Conservation (phyloP, 192 early-diverging fungal species). For the Dispira parvispora region DNA sequence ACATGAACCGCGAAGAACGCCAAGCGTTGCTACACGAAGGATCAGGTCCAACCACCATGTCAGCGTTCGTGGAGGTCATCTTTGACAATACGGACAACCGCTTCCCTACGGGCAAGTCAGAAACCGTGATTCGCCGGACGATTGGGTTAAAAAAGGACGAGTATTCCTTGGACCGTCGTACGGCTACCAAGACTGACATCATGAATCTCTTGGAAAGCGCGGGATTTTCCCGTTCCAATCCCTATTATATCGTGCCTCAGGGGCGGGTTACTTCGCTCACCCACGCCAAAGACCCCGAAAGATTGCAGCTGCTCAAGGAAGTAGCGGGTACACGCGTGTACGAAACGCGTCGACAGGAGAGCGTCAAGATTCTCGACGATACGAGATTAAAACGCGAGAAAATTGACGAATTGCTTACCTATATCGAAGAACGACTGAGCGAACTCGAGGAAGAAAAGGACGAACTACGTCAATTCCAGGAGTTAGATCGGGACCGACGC, state of each 20-base stretch:
- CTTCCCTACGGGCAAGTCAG: constrained; percentile 85
- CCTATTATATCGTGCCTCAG: constrained; percentile 98
- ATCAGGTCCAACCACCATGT: constrained; percentile 77
- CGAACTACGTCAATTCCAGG: constrained; percentile 77
- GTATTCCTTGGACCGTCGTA: constrained; percentile 91
- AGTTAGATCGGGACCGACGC: constrained; percentile 67
- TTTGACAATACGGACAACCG: constrained; percentile 95
- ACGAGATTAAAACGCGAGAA: constrained; percentile 66
- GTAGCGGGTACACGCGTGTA: constrained; percentile 97
- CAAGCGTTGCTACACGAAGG: constrained; percentile 90
- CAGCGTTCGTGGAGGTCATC: constrained; percentile 87
- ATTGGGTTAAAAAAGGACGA: constrained; percentile 97
- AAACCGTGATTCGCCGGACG: constrained; percentile 77
- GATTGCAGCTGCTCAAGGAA: constrained; percentile 82
- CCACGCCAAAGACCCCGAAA: constrained; percentile 82
- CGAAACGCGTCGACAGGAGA: constrained; percentile 76
- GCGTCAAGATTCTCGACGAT: constrained; percentile 83
- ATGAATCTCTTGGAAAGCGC: constrained; percentile 88
- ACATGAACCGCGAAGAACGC: constrained; percentile 81
- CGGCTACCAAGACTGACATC: constrained; percentile 79
- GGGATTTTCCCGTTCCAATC: constrained; percentile 92
- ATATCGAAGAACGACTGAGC: constrained; percentile 73
- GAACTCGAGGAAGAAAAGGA: constrained; percentile 91
- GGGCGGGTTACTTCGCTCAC: constrained; percentile 81
- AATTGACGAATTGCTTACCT: constrained; percentile 73